These are phyloP conservation scores for Pisolithus tinctorius DNA, from an alignment of 768 basidiomycete species.

Conservation along the genomic window DNA sequence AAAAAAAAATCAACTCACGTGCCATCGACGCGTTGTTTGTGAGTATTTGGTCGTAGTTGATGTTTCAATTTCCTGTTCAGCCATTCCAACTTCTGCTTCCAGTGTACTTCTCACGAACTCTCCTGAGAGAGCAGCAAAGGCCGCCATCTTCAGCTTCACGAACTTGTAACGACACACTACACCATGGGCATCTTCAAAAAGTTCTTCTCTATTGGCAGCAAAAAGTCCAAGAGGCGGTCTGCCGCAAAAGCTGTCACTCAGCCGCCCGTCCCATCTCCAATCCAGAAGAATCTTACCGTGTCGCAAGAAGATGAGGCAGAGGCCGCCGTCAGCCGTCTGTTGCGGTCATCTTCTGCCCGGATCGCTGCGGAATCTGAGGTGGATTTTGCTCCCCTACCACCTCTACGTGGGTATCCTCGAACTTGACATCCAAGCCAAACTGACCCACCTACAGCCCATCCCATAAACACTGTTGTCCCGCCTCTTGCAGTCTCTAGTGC, in stretches of 20 bases:
- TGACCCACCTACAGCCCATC: slow-evolving; percentile 44
- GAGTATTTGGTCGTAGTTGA: slow-evolving; percentile 39
- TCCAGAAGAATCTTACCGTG: slow-evolving; percentile 9
- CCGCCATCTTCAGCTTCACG: slow-evolving; percentile 17
- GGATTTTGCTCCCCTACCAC: slow-evolving; percentile 53
- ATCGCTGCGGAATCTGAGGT: slow-evolving; percentile 50
- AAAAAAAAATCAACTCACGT: slow-evolving; percentile 10
- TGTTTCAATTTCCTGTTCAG: slow-evolving; percentile 1
- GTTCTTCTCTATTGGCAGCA: slow-evolving; percentile 61
- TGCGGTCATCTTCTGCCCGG: slow-evolving; percentile 69
- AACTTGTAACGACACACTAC: slow-evolving; percentile 17
- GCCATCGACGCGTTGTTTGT: slow-evolving; percentile 25
- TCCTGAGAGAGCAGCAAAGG: slow-evolving; percentile 14
- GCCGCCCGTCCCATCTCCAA: slow-evolving; percentile 18
- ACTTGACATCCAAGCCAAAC: neutral
- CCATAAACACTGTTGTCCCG: slow-evolving; percentile 52
- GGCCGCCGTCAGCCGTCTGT: slow-evolving; percentile 39
- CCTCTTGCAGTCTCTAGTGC: slow-evolving; percentile 44
- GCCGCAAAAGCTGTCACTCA: slow-evolving; percentile 20
- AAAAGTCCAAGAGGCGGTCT: slow-evolving; percentile 46
- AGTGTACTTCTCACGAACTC: slow-evolving; percentile 10
- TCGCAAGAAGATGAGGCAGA: slow-evolving; percentile 38
- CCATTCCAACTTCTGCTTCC: neutral
- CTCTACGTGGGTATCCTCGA: slow-evolving; percentile 53
- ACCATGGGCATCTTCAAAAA: slow-evolving; percentile 66